Percentiles rank a stretch among this genome's conserved stretches.
Evolutionary conservation across 2,329 filamentous ascomycete species (phyloP).

Genomic region (Trichoderma sp.): DNA sequence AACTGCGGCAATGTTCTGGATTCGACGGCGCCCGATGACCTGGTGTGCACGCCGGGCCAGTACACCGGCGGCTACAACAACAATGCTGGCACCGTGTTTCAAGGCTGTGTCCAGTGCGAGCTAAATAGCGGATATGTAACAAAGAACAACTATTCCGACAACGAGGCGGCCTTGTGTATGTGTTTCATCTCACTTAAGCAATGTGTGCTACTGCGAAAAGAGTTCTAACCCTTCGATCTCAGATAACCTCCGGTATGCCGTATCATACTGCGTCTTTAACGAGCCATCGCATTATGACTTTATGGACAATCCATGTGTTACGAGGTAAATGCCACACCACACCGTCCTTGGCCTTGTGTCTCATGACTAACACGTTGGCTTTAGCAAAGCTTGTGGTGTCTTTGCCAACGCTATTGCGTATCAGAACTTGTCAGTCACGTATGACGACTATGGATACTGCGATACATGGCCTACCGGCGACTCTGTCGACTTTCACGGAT

Average conservation of each 20-base stretch:
- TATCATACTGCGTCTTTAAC: conserved; percentile 55
- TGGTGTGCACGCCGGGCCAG: conserved; percentile 42
- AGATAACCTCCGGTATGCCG: conserved; percentile 59
- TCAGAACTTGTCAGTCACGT: conserved; percentile 46
- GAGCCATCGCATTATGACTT: conserved; percentile 42
- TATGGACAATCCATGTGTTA: conserved; percentile 48
- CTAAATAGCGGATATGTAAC: conserved; percentile 47
- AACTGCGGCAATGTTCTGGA: conserved; percentile 54
- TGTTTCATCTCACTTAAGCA: conserved; percentile 18
- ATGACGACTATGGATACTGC: conserved; percentile 54
- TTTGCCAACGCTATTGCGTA: conserved; percentile 47
- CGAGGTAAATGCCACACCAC: conserved; percentile 38
- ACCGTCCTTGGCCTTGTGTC: neutral
- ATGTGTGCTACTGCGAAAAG: neutral
- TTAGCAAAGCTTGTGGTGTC: conserved; percentile 52
- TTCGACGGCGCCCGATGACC: conserved; percentile 44
- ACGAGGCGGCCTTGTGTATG: conserved; percentile 55
- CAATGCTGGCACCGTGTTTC: conserved; percentile 46
- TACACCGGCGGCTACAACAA: conserved; percentile 37
- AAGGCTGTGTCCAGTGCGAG: conserved; percentile 53
- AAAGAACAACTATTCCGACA: conserved; percentile 46
- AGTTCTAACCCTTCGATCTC: conserved; percentile 20
- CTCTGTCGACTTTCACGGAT: conserved; percentile 38
- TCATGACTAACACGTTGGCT: conserved; percentile 26
- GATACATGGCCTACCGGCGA: conserved; percentile 42